A percentile compares a stretch with the other conserved stretches of the same genome.
phyloP scores from a whole-genome alignment of 73 alveolate genomes.

The Paramecium pentaurelia region DNA sequence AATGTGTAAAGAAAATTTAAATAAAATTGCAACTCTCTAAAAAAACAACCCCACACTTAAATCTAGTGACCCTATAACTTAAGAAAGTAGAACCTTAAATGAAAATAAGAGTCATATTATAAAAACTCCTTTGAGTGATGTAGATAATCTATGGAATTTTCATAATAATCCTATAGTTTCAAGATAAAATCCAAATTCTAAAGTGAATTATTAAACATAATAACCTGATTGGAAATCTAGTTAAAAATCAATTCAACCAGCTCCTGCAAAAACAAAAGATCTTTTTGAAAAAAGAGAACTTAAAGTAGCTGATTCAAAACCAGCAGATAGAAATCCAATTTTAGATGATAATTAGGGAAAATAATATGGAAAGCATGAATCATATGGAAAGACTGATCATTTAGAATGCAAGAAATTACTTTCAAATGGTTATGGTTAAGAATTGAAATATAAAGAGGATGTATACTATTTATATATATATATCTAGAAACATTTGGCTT shows the following conservation, averaged over 20 bases:
- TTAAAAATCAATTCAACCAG: background rate
- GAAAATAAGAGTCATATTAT: background rate
- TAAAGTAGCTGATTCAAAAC: background rate
- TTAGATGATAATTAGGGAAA: background rate
- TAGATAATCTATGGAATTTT: background rate
- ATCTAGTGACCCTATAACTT: slow-evolving; percentile 10
- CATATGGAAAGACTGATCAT: slow-evolving; percentile 12
- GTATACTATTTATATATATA: background rate
- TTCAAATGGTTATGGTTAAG: slow-evolving; percentile 30
- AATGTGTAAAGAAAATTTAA: background rate
- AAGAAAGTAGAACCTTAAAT: background rate
- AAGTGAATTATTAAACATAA: background rate
- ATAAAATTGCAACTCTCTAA: background rate
- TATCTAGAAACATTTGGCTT: background rate
- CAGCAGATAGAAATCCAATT: background rate
- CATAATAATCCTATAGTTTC: background rate
- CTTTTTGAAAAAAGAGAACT: slow-evolving; percentile 32
- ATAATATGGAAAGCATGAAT: background rate
- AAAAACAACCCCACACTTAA: slow-evolving; percentile 22
- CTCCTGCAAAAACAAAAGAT: background rate
- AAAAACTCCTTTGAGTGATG: slow-evolving; percentile 24
- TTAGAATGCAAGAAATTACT: background rate
- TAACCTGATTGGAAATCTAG: slow-evolving; percentile 27
- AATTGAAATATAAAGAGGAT: slow-evolving; percentile 2
- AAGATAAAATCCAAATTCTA: background rate